These are phyloP conservation scores for Lotmaria passim DNA, from an alignment of 208 protist species.

Conservation along the genomic window DNA sequence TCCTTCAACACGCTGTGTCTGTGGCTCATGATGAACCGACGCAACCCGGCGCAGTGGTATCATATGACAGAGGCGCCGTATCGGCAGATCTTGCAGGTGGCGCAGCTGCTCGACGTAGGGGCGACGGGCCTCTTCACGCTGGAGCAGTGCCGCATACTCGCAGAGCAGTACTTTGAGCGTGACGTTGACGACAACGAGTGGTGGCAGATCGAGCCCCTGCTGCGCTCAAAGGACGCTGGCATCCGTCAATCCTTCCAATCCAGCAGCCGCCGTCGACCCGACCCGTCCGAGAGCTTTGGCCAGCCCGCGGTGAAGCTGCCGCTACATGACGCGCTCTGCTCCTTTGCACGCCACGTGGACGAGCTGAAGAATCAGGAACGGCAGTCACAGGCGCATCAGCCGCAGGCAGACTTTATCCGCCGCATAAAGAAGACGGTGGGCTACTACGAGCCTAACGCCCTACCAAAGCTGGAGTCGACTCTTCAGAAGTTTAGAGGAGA, in stretches of 20 bases:
- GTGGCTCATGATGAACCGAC: slow-evolving; percentile 56
- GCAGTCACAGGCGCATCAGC: slow-evolving; percentile 16
- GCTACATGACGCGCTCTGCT: slow-evolving; percentile 58
- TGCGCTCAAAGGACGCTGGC: slow-evolving; percentile 32
- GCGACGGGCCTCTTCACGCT: slow-evolving; percentile 61
- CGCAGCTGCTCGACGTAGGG: slow-evolving; percentile 57
- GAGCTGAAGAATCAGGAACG: slow-evolving; percentile 30
- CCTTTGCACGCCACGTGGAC: slow-evolving; percentile 42
- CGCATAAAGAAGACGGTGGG: slow-evolving; percentile 43
- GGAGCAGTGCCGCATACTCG: slow-evolving; percentile 53
- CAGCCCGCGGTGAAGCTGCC: slow-evolving; percentile 40
- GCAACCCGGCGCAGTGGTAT: slow-evolving; percentile 55
- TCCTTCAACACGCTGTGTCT: slow-evolving; percentile 53
- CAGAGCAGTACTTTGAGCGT: slow-evolving; percentile 65
- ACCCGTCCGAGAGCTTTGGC: neutral
- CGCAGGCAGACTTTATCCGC: slow-evolving; percentile 27
- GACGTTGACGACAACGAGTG: slow-evolving; percentile 49
- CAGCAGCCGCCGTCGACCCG: neutral
- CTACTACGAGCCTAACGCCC: slow-evolving; percentile 49
- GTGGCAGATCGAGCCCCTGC: slow-evolving; percentile 35
- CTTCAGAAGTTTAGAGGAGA: slow-evolving; percentile 49
- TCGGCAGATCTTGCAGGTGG: slow-evolving; percentile 44
- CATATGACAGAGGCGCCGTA: slow-evolving; percentile 46
- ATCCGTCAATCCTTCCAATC: slow-evolving; percentile 45
- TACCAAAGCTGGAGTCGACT: slow-evolving; percentile 27